A percentile compares a stretch with the other conserved stretches of the same genome.
Evolutionary conservation across 352 stramenopile species (phyloP).

Genomic region (Globisporangium nodosum): DNA sequence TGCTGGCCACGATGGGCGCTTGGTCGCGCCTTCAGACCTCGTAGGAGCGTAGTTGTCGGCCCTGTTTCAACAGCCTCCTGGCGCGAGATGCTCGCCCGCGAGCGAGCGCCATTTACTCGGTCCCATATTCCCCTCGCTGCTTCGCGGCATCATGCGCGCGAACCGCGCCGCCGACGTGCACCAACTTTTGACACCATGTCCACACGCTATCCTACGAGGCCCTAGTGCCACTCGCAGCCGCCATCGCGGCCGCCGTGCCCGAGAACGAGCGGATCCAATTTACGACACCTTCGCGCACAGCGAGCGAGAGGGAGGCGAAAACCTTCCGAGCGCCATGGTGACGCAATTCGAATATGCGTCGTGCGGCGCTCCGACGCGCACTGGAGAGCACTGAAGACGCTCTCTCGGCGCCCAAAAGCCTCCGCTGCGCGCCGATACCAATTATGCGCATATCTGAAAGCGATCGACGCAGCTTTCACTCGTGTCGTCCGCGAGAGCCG

Average conservation of each 20-base stretch:
- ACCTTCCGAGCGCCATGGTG: slow-evolving; percentile 3
- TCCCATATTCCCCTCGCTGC: background rate
- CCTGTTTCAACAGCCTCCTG: background rate
- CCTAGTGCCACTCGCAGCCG: too few relatives aligned
- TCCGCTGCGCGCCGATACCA: background rate
- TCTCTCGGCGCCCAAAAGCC: background rate
- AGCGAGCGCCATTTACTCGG: background rate
- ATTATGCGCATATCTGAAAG: background rate
- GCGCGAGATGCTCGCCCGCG: background rate
- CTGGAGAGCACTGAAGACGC: background rate
- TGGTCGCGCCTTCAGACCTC: background rate
- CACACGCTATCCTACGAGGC: background rate
- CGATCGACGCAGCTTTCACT: slow-evolving; percentile 1
- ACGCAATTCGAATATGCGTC: background rate
- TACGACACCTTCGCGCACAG: background rate
- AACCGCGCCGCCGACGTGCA: background rate
- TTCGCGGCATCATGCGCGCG: background rate
- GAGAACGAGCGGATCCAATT: background rate
- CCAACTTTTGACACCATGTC: background rate
- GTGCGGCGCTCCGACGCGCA: background rate
- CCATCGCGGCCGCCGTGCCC: background rate
- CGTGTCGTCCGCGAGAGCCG: background rate
- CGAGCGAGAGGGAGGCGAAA: background rate
- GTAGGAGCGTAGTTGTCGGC: background rate
- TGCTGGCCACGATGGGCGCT: background rate